Evolutionary conservation across 2,329 filamentous ascomycete genomes (phyloP).

Genomic region (Alternaria angustiovoidea): DNA sequence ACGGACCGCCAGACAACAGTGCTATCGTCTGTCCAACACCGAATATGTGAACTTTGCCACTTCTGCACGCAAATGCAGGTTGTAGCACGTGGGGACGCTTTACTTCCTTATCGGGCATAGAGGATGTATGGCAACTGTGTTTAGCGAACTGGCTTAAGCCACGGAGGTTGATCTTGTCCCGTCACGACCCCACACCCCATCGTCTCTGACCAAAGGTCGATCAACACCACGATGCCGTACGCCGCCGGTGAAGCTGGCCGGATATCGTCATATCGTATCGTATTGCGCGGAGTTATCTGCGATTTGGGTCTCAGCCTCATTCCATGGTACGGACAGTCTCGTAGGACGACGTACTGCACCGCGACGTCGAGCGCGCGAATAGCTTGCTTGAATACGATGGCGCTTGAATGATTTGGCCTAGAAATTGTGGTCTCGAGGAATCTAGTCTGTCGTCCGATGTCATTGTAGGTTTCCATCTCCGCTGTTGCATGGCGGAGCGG

Average conservation of each 20-base stretch:
- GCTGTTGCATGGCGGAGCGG: slow-evolving; percentile 5
- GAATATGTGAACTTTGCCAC: background rate
- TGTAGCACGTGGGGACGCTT: background rate
- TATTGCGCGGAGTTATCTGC: background rate
- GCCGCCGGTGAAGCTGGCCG: background rate
- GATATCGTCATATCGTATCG: background rate
- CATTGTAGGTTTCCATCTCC: background rate
- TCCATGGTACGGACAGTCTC: background rate
- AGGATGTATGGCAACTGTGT: background rate
- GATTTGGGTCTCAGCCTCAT: background rate
- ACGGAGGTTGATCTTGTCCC: slow-evolving; percentile 1
- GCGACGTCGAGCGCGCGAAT: background rate
- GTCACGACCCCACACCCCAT: background rate
- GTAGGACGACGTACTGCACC: background rate
- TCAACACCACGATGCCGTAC: slow-evolving; percentile 7
- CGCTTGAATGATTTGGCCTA: background rate
- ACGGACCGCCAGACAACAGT: background rate
- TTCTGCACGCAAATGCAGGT: background rate
- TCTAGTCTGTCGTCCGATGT: slow-evolving; percentile 1
- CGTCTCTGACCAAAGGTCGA: background rate
- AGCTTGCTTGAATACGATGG: slow-evolving; percentile 3
- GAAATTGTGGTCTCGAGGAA: background rate
- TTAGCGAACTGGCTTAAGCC: slow-evolving; percentile 1
- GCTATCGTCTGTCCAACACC: background rate
- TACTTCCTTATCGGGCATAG: background rate